These are phyloP conservation scores for Saccharomycopsis hybrid DNA, from an alignment of 1,139 yeast species.

Conservation along the genomic window DNA sequence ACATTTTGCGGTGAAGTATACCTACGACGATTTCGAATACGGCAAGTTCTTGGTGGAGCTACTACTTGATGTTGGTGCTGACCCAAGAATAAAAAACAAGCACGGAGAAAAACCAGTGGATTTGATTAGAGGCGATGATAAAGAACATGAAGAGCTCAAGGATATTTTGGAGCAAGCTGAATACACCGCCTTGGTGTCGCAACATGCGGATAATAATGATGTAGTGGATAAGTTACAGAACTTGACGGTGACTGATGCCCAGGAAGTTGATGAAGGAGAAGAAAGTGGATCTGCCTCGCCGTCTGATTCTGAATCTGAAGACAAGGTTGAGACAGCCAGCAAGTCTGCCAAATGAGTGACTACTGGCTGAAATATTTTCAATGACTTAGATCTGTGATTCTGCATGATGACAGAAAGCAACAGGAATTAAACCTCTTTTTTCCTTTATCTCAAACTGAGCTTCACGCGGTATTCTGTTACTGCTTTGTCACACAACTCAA, in stretches of 20 bases:
- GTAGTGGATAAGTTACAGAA: slow-evolving; percentile 19
- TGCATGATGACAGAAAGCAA: too few species aligned
- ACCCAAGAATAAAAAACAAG: slow-evolving; percentile 55
- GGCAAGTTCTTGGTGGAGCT: slow-evolving; percentile 76
- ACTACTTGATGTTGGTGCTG: slow-evolving; percentile 87
- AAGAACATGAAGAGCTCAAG: slow-evolving; percentile 40
- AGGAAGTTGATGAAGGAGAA: slow-evolving; percentile 27
- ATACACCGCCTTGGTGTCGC: slow-evolving; percentile 40
- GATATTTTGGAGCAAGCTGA: slow-evolving; percentile 77
- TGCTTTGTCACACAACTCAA: too few species aligned
- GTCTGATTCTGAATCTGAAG: slow-evolving; percentile 29
- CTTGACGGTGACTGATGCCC: slow-evolving; percentile 21
- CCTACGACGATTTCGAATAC: slow-evolving; percentile 75
- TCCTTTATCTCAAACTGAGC: neutral
- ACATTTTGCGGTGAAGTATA: slow-evolving; percentile 75
- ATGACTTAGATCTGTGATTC: too few species aligned
- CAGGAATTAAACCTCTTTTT: too few species aligned
- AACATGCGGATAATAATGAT: neutral
- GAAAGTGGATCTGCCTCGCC: slow-evolving; percentile 26
- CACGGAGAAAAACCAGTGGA: slow-evolving; percentile 71
- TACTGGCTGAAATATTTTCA: neutral
- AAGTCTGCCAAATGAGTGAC: neutral
- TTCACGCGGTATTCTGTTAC: too few species aligned
- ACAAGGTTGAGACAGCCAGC: slow-evolving; percentile 17
- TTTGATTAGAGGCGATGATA: slow-evolving; percentile 45